Evolutionary conservation across 139 green algal species (phyloP).

Genomic region (Chlamydomonas sp.): DNA sequence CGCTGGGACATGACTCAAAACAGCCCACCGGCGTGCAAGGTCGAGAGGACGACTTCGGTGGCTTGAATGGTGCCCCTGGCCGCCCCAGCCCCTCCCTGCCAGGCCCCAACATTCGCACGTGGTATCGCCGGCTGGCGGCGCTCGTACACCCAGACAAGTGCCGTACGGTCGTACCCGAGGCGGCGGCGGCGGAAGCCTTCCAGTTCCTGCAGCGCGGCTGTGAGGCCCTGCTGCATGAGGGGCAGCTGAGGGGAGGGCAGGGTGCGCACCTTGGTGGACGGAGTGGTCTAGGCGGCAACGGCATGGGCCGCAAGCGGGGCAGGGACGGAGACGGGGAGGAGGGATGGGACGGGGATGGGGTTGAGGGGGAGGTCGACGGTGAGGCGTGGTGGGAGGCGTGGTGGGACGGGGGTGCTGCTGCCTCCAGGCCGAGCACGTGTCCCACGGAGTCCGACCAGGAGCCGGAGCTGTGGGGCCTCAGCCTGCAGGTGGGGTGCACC

Average conservation of each 20-base stretch:
- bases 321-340: not conserved
- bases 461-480: slow-evolving; percentile 6
- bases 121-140: slow-evolving; percentile 20
- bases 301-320: not conserved
- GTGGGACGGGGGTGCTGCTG: not conserved
- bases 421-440: not conserved
- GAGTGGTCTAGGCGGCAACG: not conserved
- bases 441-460: not conserved
- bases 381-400: slow-evolving; percentile 13
- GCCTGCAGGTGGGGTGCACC: not conserved
- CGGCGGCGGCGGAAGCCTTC: not conserved
- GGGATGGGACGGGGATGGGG: not conserved
- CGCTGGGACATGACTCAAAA: too few species aligned
- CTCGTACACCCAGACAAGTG: slow-evolving; percentile 30
- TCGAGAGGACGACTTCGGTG: not conserved
- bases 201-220: not conserved
- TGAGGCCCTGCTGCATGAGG: not conserved
- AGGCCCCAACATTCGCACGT: not conserved
- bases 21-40: too few species aligned
- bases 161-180: slow-evolving; percentile 1
- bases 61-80: not conserved
- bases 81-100: not conserved
- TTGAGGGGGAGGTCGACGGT: not conserved
- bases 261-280: not conserved
- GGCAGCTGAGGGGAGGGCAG: not conserved